Evolutionary conservation across 2,329 filamentous ascomycete genomes (phyloP), one percentile per base, ranked within the genome.

Genomic region (Sordariomycetes sp.): DNA sequence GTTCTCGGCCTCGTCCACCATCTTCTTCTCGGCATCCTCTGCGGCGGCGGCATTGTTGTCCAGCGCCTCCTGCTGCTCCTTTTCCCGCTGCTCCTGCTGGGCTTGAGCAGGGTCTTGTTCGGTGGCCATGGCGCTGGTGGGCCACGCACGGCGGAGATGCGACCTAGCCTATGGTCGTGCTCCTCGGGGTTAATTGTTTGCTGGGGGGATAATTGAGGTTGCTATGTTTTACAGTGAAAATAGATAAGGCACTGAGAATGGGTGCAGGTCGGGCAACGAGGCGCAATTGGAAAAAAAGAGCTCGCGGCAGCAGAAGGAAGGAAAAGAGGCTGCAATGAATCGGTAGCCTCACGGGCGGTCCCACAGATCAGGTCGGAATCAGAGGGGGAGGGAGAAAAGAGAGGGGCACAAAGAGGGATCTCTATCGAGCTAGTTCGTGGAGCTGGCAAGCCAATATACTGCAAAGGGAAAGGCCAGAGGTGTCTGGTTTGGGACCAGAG

Each of bases 1-100:
- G 66, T 88, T 87, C 67, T 80, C 83, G 64, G 89, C 90, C 70
- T 96, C 86, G 58, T 89, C 78, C 28, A 96, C 79, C 54, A 97
- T 80, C 65, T 82, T 82, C 64, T 82, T 79, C 73, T 96, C 81
- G 35, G 89, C 89, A 62, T 86, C 84, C 48, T 88, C 81, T 53
- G 89, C 78, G 58, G 91, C 86, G 60, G 89, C 88, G 18, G 55
- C 55, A 37, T 35, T 51, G 20, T 20, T 16, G 12, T 22, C 37
- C 48, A 18, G 16, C 11, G 55, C 32, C n/a, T 37, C 35, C 20
- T 46, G 43, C 32, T 57, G 25, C 68, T 94, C 88, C 60, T 93
- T 76, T n/a, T 46, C 3, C 63, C 85, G 87, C 63, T 86, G 89
- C 73, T 95, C 86, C 71, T 86, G 80, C 81, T 91, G 95, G 71